These are phyloP conservation scores for Coniella lustricola DNA, from an alignment of 2,329 filamentous ascomycete species.

Conservation along the genomic window DNA sequence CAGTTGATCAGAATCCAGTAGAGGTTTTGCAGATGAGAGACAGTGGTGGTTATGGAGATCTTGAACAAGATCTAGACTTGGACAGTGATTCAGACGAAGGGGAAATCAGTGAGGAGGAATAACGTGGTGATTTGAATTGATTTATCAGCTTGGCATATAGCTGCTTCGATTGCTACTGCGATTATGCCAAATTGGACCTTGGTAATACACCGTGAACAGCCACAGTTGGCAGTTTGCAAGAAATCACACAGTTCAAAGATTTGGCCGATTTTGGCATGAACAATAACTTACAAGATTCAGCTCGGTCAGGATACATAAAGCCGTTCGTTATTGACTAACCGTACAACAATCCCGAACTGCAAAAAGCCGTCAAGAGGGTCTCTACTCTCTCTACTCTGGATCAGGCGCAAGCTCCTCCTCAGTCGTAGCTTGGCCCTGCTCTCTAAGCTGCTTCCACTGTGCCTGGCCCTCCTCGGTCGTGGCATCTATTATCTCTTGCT, in stretches of 20 bases:
- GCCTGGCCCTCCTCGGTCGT: constrained; percentile 81
- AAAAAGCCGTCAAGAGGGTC: neutral
- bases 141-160: too few species aligned
- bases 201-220: too few species aligned
- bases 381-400: constrained; percentile 8
- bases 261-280: too few species aligned
- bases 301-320: too few species aligned
- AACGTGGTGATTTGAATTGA: neutral
- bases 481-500: constrained; percentile 90
- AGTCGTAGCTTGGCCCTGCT: constrained; percentile 17
- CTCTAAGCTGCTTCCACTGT: constrained; percentile 67
- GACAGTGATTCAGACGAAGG: neutral
- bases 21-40: neutral
- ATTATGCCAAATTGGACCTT: too few species aligned
- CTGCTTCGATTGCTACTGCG: too few species aligned
- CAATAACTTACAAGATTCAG: too few species aligned
- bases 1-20: neutral
- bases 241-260: too few species aligned
- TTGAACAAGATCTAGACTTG: neutral
- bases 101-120: constrained; percentile 6
- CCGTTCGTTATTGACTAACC: too few species aligned
- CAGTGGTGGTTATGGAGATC: neutral
- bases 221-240: too few species aligned
- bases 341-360: neutral
- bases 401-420: constrained; percentile 16